phyloP scores from a whole-genome alignment of 2,329 filamentous ascomycete species.

The Cladophialophora psammophila region DNA sequence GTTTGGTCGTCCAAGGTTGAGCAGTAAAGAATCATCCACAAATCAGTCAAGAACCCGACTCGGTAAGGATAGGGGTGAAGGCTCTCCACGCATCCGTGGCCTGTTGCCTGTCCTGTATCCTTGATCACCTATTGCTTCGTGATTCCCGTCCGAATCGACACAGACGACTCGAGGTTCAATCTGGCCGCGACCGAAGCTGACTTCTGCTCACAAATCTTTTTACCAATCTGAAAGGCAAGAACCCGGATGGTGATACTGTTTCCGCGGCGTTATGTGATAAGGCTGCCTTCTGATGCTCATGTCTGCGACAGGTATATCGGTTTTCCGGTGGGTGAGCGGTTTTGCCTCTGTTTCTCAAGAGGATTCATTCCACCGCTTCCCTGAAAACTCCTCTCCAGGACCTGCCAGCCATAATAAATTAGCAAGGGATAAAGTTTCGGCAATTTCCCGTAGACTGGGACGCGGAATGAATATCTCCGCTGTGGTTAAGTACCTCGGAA shows the following conservation, averaged over 20 bases:
- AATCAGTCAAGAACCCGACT: neutral
- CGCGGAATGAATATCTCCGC: neutral
- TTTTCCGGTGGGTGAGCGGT: neutral
- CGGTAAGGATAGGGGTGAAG: neutral
- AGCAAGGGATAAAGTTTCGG: neutral
- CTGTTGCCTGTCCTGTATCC: neutral
- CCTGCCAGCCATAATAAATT: neutral
- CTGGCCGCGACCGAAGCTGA: neutral
- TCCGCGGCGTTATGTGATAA: neutral
- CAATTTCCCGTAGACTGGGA: neutral
- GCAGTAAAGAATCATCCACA: slow-evolving; percentile 18
- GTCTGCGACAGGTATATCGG: neutral
- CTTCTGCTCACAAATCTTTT: neutral
- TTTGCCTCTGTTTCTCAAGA: neutral
- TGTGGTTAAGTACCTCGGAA: neutral
- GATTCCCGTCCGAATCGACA: neutral
- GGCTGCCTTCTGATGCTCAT: neutral
- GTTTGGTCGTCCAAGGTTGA: slow-evolving; percentile 50
- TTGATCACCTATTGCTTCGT: neutral
- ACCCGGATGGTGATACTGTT: neutral
- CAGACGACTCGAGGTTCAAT: neutral
- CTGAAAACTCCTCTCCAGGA: neutral
- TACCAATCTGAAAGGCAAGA: neutral
- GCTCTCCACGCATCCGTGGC: neutral
- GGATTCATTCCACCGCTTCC: neutral